Base-by-base conservation (phyloP, 1,139 yeast genomes). In the Protomyces arabidopsidicola region DNA sequence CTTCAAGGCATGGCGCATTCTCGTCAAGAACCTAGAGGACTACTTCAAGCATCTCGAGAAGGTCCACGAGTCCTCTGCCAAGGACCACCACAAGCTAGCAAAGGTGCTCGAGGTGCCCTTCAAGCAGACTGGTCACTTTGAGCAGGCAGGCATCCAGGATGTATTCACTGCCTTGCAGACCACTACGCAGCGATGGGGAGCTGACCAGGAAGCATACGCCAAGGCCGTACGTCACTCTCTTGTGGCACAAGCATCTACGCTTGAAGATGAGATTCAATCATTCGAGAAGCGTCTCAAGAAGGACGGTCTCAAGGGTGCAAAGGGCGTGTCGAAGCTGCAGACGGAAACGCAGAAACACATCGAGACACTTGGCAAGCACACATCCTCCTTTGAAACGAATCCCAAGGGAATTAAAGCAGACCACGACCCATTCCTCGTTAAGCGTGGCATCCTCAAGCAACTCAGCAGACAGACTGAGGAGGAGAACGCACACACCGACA, bases 391-490 rank as follows among this genome's bases (percentile, higher is more conserved):
- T 16, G 64, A 67, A 48, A 48, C 45, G 8, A 34, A 22, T 16
- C 36, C 53, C 2, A 60, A 45, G 39, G 50, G 58, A 31, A 48
- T 64, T 52, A 76, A 75, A 65, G 66, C 75, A 10, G 82, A 80
- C 38, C 75, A 77, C 55, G 84, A 81, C 68, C 84, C 84, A 4
- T 81, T 76, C 67, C 71, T 79, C 38, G 69, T 76, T 60, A 76
- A 78, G 67, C 77, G 83, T 63, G 60, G 69, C 16, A 72, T 78
- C 3, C 67, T 75, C 36, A 69, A 72, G 56, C 72, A 76, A 38
- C 76, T 81, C 2, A 76, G 75, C 14, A 74, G 71, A 55, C 84
- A 81, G 71, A 69, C 81, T 48, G 69, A 70, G 54, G 76, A 75
- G 67, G 84, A 81, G 72, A 80, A 81, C 69, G 69, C 71, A 35